Conservation (phyloP, 352 stramenopile species). For the Pseudoperonospora humuli region DNA sequence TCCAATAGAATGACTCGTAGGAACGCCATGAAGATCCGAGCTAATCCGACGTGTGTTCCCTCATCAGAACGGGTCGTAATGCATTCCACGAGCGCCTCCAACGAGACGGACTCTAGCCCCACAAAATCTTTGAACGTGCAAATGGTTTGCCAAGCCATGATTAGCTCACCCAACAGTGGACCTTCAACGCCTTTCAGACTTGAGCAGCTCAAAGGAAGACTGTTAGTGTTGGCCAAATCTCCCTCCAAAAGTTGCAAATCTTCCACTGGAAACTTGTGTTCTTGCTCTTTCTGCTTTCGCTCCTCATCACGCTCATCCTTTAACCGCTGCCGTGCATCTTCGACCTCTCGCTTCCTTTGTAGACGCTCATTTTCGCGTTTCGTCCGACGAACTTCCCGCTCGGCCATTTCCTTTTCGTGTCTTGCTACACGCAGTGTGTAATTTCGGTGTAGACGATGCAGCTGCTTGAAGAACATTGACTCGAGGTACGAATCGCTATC, state of each 20-base stretch:
- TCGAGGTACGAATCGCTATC: slow-evolving; percentile 72
- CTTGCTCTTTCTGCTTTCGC: slow-evolving; percentile 47
- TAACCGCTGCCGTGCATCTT: slow-evolving; percentile 39
- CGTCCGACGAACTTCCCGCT: slow-evolving; percentile 50
- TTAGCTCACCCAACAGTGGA: slow-evolving; percentile 57
- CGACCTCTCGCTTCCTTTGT: slow-evolving; percentile 32
- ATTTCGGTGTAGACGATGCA: slow-evolving; percentile 64
- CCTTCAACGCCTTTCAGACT: slow-evolving; percentile 48
- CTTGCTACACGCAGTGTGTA: slow-evolving; percentile 50
- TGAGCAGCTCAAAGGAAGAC: slow-evolving; percentile 29
- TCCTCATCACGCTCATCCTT: slow-evolving; percentile 58
- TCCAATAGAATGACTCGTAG: slow-evolving; percentile 61
- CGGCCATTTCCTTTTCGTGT: slow-evolving; percentile 45
- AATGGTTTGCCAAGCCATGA: slow-evolving; percentile 76
- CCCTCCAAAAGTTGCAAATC: slow-evolving; percentile 53
- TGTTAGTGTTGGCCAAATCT: slow-evolving; percentile 22
- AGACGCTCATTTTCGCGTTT: slow-evolving; percentile 57
- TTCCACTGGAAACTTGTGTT: slow-evolving; percentile 64
- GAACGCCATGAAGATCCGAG: slow-evolving; percentile 69
- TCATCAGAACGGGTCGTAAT: slow-evolving; percentile 39
- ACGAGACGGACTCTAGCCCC: slow-evolving; percentile 43
- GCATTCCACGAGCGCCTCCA: slow-evolving; percentile 50
- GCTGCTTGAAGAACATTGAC: slow-evolving; percentile 83
- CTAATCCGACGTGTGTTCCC: slow-evolving; percentile 39
- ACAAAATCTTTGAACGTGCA: slow-evolving; percentile 69